Evolutionary conservation across 1,139 yeast species (phyloP).

Genomic region (Nakaseomyces nivariensis): DNA sequence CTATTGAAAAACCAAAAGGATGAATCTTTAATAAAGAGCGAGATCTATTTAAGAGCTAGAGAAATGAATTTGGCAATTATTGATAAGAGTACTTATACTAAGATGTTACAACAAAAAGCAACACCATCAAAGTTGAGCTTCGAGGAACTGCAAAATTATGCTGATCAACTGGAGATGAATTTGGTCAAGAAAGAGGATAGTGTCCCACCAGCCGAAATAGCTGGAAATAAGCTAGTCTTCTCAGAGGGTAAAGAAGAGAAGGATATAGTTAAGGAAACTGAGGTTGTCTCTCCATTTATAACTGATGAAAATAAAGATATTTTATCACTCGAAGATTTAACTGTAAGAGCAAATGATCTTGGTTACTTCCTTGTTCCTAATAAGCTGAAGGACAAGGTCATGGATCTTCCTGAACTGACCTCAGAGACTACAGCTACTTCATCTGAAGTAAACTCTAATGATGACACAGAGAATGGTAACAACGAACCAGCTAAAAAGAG

Average conservation of each 20-base stretch:
- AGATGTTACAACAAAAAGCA: neutral
- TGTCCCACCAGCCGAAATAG: neutral
- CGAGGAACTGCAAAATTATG: neutral
- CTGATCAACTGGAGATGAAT: neutral
- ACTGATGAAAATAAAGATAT: neutral
- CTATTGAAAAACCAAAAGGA: slow-evolving; percentile 6
- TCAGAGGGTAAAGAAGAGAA: neutral
- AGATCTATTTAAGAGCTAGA: neutral
- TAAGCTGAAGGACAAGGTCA: neutral
- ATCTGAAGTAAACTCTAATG: neutral
- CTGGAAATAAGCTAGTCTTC: neutral
- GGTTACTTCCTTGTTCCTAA: neutral
- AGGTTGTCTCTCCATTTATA: neutral
- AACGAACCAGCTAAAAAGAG: neutral
- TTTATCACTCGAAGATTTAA: neutral
- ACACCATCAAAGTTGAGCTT: neutral
- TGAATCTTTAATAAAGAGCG: neutral
- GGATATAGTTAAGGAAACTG: neutral
- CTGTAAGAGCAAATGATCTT: neutral
- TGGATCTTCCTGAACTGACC: neutral
- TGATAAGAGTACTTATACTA: neutral
- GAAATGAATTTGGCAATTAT: neutral
- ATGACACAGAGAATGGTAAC: neutral
- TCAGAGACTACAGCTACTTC: neutral
- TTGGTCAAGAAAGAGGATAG: neutral